Evolutionary conservation across 257 asterid species (phyloP).

Genomic region (Forsythia viridissima): DNA sequence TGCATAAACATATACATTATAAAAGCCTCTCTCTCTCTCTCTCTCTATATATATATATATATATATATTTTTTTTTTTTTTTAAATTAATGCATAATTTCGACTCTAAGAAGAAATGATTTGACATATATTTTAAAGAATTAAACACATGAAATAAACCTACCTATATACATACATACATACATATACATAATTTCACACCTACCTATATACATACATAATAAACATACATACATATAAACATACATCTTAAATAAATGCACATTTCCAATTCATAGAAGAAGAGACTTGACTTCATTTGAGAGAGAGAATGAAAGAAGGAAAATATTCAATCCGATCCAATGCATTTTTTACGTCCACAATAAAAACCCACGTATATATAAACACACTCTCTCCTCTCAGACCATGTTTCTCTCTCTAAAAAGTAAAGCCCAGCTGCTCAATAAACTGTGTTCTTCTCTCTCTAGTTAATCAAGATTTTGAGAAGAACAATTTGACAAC

Average conservation of each 20-base stretch:
- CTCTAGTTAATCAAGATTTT: constrained; percentile 24
- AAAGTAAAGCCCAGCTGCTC: constrained; percentile 34
- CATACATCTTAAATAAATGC: not conserved
- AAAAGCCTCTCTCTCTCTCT: too few relatives aligned
- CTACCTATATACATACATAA: too few relatives aligned
- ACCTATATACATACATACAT: too few relatives aligned
- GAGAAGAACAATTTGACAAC: constrained; percentile 17
- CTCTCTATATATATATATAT: too few relatives aligned
- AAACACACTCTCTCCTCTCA: constrained; percentile 9
- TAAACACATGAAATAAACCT: too few relatives aligned
- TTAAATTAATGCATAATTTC: too few relatives aligned
- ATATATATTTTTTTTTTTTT: too few relatives aligned
- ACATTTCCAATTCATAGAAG: constrained; percentile 12
- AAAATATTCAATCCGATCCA: constrained; percentile 52
- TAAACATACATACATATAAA: not conserved
- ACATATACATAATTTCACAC: not conserved
- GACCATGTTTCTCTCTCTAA: not conserved
- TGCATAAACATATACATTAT: too few relatives aligned
- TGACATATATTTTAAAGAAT: too few relatives aligned
- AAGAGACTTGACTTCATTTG: constrained; percentile 46
- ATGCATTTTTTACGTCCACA: constrained; percentile 72
- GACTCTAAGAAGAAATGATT: too few relatives aligned
- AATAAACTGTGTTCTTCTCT: constrained; percentile 26
- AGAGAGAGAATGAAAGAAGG: constrained; percentile 38
- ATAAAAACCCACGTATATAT: constrained; percentile 29